Evolutionary conservation across 768 basidiomycete genomes (phyloP), one percentile per base, ranked within the genome.

Genomic region (Leccinellum albellum): DNA sequence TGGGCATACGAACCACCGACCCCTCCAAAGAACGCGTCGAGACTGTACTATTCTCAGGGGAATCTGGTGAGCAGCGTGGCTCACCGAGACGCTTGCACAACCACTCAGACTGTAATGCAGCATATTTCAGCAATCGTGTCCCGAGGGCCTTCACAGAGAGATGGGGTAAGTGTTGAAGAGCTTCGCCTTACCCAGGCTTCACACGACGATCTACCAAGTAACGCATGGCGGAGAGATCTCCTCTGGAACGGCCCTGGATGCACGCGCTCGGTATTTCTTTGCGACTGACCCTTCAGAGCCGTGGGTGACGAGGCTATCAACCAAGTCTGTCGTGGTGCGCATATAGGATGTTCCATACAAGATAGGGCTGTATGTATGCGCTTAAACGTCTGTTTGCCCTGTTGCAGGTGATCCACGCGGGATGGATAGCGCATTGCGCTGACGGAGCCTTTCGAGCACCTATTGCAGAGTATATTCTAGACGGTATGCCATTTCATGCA

Each of bases 391-490:
- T 32, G 10, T 45, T 33, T 6, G 5, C 17, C 23, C 10, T n/a
- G 23, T 15, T 13, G 6, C 21, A 71, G 70, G 70, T 71, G 13
- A 61, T 71, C 20, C 72, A 71, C 45, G 72, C 53, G 12, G 66
- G 63, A 4, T 71, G 70, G 70, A 71, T 71, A 48, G 33, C 50
- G 28, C 68, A 72, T 50, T 71, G 72, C 53, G 50, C 68, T 55
- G 60, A 68, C 8, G 52, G 62, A 32, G 58, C 52, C 0, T 73
- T 71, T 45, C 56, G 33, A 20, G 66, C 68, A 33, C 64, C 70
- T 15, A 59, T 73, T n/a, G 15, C 64, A 53, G 48, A 60, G 33
- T 71, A 71, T 45, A 56, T 71, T 31, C 68, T 71, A 24, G 70
- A 71, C 20, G 72, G 72, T 71, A 64, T 28, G 68, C 54, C 15